Evolutionary conservation across 306 rosid species (phyloP).

Genomic region (Lupinus albus): DNA sequence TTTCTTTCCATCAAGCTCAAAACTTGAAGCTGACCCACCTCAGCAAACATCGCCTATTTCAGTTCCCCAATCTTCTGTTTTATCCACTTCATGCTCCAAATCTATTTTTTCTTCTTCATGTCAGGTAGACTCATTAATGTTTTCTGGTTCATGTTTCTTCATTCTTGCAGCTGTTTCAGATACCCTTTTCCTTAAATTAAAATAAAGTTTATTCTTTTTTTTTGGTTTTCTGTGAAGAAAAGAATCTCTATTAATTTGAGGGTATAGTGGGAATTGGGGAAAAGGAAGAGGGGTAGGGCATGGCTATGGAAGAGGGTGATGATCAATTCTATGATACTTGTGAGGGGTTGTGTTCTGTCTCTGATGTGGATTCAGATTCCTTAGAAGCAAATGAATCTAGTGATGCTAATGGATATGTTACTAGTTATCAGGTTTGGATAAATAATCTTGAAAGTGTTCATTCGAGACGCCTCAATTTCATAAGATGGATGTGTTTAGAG

Average conservation of each 20-base stretch:
- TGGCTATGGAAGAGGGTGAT: conserved; percentile 50
- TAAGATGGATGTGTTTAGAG: conserved; percentile 65
- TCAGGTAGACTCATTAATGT: conserved; percentile 2
- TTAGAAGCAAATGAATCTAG: conserved; percentile 52
- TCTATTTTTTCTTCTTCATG: neutral
- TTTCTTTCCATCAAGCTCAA: conserved; percentile 22
- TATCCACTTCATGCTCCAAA: conserved; percentile 20
- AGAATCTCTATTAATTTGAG: conserved; percentile 32
- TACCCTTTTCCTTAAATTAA: conserved; percentile 36
- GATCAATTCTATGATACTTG: conserved; percentile 72
- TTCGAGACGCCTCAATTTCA: conserved; percentile 62
- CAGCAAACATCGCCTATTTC: neutral
- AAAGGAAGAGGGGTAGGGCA: neutral
- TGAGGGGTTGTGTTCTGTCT: conserved; percentile 70
- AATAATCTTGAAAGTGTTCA: conserved; percentile 56
- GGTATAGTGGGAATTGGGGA: conserved; percentile 25
- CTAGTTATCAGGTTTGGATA: conserved; percentile 52
- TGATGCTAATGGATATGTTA: conserved; percentile 36
- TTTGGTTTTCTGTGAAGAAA: conserved; percentile 20
- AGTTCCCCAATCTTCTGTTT: neutral
- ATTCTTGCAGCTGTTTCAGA: conserved; percentile 39
- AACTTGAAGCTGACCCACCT: conserved; percentile 36
- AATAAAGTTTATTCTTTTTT: neutral
- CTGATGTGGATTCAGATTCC: conserved; percentile 60
- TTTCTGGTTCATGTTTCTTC: conserved; percentile 23